phyloP scores from a whole-genome alignment of 208 protist species.

The Blechomonas ayalai region DNA sequence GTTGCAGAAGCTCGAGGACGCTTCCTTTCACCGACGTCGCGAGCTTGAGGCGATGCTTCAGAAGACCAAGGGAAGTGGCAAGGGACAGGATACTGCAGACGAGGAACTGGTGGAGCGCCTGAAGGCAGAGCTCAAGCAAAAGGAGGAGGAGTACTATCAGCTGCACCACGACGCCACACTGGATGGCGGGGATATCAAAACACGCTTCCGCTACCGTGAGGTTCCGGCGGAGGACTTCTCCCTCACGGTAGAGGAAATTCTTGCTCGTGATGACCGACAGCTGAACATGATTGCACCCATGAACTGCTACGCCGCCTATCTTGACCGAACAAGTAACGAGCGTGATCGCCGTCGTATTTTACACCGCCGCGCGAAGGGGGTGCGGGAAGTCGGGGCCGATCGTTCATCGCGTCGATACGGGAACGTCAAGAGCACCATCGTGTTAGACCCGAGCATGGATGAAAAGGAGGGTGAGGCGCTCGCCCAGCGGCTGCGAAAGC shows the following conservation, averaged over 20 bases:
- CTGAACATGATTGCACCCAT: conserved; percentile 92
- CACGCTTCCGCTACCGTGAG: conserved; percentile 77
- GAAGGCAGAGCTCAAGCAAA: conserved; percentile 51
- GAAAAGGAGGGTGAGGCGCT: conserved; percentile 50
- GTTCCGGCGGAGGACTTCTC: conserved; percentile 81
- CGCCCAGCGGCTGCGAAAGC: conserved; percentile 43
- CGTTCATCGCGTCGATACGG: conserved; percentile 73
- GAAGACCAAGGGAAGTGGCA: not conserved
- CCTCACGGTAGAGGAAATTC: conserved; percentile 79
- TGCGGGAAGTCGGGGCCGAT: conserved; percentile 62
- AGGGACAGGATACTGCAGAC: no score
- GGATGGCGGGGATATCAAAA: conserved; percentile 14
- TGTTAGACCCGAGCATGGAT: conserved; percentile 48
- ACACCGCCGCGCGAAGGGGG: conserved; percentile 37
- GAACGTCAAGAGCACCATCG: conserved; percentile 48
- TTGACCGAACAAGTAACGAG: conserved; percentile 49
- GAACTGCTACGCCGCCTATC: conserved; percentile 88
- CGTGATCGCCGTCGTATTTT: conserved; percentile 58
- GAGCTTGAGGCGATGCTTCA: not conserved
- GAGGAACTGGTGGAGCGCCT: conserved; percentile 31
- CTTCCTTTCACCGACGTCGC: conserved; percentile 5
- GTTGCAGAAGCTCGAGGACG: conserved; percentile 32
- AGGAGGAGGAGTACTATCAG: conserved; percentile 79
- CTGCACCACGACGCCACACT: conserved; percentile 61
- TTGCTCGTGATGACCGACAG: conserved; percentile 82